Percentiles rank a stretch among this genome's conserved stretches.
Conservation (phyloP, 1,284 basidiomycete genomes). For the Leccinum subrobustum region DNA sequence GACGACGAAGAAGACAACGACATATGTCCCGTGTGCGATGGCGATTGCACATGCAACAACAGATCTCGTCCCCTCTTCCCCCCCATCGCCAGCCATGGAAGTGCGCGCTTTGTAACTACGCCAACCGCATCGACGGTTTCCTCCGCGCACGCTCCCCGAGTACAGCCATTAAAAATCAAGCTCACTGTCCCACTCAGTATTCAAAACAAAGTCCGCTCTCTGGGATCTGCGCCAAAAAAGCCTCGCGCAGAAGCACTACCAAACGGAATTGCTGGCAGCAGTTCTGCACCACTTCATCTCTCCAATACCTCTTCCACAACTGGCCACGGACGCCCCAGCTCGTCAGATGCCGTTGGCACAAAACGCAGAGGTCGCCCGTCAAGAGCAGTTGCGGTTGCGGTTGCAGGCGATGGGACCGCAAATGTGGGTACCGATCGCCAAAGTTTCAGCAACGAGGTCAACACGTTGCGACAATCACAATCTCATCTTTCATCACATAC, state of each 20-base stretch:
- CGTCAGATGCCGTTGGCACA: constrained; percentile 34
- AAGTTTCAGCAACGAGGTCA: constrained; percentile 31
- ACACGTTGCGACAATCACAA: constrained; percentile 36
- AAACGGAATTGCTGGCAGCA: constrained; percentile 22
- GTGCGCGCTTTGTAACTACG: constrained; percentile 31
- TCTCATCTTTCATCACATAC: constrained; percentile 31
- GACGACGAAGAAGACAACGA: constrained; percentile 77
- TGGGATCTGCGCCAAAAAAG: constrained; percentile 25
- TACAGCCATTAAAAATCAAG: constrained; percentile 69
- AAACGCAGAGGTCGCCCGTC: constrained; percentile 57
- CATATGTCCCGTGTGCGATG: constrained; percentile 84
- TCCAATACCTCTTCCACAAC: constrained; percentile 23
- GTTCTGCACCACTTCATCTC: constrained; percentile 12
- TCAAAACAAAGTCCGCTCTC: constrained; percentile 41
- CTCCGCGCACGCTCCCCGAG: constrained; percentile 23
- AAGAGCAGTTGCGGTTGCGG: constrained; percentile 40
- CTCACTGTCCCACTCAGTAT: constrained; percentile 61
- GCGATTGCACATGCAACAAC: constrained; percentile 73
- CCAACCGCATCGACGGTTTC: constrained; percentile 26
- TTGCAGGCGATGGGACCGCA: constrained; percentile 28
- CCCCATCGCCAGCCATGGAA: constrained; percentile 27
- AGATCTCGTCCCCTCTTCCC: constrained; percentile 34
- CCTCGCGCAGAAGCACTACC: constrained; percentile 14
- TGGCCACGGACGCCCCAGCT: constrained; percentile 26
- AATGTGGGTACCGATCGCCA: constrained; percentile 21